These are phyloP conservation scores for Erythrobasidium yunnanense DNA, from an alignment of 768 basidiomycete genomes.

Conservation along the genomic window DNA sequence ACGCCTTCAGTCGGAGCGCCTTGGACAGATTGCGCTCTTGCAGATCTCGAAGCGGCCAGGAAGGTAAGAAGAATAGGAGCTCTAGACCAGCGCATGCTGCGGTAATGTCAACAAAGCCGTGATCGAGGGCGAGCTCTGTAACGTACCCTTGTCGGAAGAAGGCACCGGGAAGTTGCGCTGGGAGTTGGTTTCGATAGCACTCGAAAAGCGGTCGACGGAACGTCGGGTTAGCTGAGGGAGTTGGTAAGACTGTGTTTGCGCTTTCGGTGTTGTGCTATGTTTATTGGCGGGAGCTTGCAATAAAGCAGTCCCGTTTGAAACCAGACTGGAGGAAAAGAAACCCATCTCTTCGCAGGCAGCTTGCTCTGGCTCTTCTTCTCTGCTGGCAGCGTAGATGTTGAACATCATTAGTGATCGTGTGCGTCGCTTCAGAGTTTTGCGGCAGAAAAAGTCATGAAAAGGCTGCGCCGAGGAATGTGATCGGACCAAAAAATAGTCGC, in stretches of 20 bases:
- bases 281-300: conserved; percentile 14
- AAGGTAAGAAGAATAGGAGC: background rate
- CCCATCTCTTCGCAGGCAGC: background rate
- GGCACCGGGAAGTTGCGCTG: background rate
- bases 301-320: conserved; percentile 24
- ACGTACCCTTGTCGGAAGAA: no score
- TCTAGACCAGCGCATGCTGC: background rate
- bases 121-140: no score
- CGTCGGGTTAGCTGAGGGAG: background rate
- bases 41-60: background rate
- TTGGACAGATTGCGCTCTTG: background rate
- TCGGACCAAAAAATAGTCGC: no score
- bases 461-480: no score
- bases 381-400: background rate
- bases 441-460: no score
- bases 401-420: no score
- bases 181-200: background rate
- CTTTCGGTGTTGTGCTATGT: background rate
- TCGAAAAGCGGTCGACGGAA: background rate
- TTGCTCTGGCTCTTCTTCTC: background rate
- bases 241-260: background rate
- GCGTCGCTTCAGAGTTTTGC: no score
- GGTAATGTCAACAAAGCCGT: no score
- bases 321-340: conserved; percentile 17
- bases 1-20: conserved; percentile 11